Conservation (phyloP, 164 flowering plant genomes). For the Dillenia turbinata region DNA sequence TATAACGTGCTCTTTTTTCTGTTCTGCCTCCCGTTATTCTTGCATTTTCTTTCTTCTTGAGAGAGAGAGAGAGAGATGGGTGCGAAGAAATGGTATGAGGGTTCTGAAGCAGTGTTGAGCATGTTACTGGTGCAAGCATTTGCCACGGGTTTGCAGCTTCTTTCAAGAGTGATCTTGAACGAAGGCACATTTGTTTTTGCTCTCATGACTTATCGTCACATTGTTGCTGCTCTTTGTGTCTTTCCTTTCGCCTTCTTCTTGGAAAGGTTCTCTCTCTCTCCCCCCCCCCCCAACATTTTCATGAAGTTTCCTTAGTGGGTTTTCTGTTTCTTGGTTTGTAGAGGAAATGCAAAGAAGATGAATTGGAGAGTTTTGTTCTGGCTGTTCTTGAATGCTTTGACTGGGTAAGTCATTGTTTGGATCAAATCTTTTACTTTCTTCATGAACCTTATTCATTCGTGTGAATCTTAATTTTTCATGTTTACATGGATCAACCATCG, state of each 20-base stretch:
- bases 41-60: background rate
- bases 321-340: constrained; percentile 14
- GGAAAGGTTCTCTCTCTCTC: constrained; percentile 31
- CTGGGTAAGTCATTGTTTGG: constrained; percentile 32
- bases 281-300: too few relatives aligned
- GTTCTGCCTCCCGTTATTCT: background rate
- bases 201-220: constrained; percentile 42
- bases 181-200: constrained; percentile 49
- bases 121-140: constrained; percentile 49
- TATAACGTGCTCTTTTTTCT: too few relatives aligned
- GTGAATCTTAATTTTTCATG: too few relatives aligned
- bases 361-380: constrained; percentile 26
- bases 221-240: constrained; percentile 45
- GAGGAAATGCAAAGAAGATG: constrained; percentile 19
- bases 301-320: background rate
- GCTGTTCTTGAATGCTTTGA: constrained; percentile 34
- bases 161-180: constrained; percentile 30
- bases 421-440: too few relatives aligned
- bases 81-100: constrained; percentile 8
- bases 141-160: constrained; percentile 37
- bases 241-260: constrained; percentile 39
- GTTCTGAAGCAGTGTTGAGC: constrained; percentile 14
- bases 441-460: too few relatives aligned
- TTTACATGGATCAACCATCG: too few relatives aligned
- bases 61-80: background rate